Evolutionary conservation across 768 basidiomycete species (phyloP).

Genomic region (Mrakia gelida): DNA sequence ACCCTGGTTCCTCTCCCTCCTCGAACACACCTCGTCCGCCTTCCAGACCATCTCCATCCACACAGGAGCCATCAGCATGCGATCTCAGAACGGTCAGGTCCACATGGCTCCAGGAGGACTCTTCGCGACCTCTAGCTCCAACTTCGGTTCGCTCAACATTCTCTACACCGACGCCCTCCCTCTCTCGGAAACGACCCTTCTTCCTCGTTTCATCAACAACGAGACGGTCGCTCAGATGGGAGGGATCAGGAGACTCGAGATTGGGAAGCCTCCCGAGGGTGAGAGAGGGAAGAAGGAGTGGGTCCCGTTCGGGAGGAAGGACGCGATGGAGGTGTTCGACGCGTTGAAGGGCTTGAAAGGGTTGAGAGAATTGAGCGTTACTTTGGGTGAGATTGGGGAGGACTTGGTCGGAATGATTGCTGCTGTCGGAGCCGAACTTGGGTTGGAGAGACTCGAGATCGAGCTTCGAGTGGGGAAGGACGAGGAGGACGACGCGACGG

Average conservation of each 20-base stretch:
- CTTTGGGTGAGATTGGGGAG: not conserved
- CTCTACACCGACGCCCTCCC: not conserved
- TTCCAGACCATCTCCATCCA: too few species aligned
- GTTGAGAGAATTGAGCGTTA: not conserved
- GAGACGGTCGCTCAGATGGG: not conserved
- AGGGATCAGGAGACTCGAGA: not conserved
- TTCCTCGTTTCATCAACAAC: not conserved
- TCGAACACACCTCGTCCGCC: too few species aligned
- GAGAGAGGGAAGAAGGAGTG: not conserved
- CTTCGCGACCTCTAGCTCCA: not conserved
- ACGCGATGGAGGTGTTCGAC: too few species aligned
- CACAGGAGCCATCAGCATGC: too few species aligned
- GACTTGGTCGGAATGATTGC: not conserved
- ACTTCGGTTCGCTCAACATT: not conserved
- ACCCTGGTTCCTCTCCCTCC: too few species aligned
- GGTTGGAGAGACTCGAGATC: not conserved
- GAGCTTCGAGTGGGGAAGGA: not conserved
- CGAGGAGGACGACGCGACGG: not conserved
- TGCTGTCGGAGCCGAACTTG: not conserved
- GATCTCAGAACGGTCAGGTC: too few species aligned
- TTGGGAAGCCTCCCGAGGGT: not conserved
- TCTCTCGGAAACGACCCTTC: constrained; percentile 6
- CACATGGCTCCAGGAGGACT: not conserved
- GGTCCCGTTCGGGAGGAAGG: constrained; percentile 1
- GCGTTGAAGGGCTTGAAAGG: constrained; percentile 1